Base-by-base conservation (phyloP, 352 stramenopile species). In the Phytopythium montanum region DNA sequence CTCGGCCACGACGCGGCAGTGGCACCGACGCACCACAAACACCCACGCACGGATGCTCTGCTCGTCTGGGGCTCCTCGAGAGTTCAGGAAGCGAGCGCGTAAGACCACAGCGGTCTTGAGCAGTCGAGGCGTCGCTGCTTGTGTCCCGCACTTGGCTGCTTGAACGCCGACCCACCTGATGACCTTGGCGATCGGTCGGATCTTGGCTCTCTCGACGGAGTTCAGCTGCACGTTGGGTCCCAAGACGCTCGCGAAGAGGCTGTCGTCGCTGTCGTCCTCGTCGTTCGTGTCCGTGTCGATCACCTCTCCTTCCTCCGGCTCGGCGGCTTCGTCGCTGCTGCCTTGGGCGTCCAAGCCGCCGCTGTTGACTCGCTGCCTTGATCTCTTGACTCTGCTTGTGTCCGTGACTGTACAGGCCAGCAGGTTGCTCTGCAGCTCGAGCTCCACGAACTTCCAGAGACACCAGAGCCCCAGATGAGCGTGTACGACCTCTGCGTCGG, bases 361-460 rank as follows among this genome's bases (percentile, higher is more conserved):
- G 34, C 38, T 67, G 58, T 45, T 44, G 2, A 13, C 28, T n/a
- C 51, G 50, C 28, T 75, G 72, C 2, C 66, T 67, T 29, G 76
- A 70, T 1, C 65, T 64, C 31, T 72, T 81, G 33, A 55, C 69
- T 18, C 59, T 61, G 33, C 87, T 68, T 0, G 58, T 23, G 42
- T 91, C 83, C 19, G 84, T 65, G 1, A 90, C 64, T 41, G 89
- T 69, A 57, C 80, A 90, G 9, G 84, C 81, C 16, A 80, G 76
- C n/a, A 93, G 65, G 56, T 90, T 89, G 7, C 55, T 61, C 52
- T 89, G 81, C 28, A 95, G 62, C 53, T 95, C 84, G 25, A 93
- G 41, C 50, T 93, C 81, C 16, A 94, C 68, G 61, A 81, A 91
- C 50, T 93, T 92, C 66, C 88, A 72, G 33, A 95, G 54, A 61